Evolutionary conservation across 768 basidiomycete genomes (phyloP).

Genomic region (Agaricus subrufescens): DNA sequence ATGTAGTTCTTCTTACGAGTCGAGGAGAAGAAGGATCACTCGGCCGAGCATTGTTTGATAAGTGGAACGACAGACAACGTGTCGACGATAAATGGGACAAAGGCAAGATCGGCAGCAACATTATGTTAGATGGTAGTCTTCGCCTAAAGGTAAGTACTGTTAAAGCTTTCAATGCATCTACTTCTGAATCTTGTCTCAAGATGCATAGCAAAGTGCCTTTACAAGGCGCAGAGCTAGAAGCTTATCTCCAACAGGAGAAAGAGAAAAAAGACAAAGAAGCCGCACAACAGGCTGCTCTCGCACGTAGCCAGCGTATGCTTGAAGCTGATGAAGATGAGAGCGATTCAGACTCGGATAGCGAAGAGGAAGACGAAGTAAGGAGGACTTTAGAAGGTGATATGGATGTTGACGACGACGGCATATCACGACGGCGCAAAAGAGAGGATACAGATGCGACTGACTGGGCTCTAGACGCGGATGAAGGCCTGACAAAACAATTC

Average conservation of each 20-base stretch:
- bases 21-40: slow-evolving; percentile 80
- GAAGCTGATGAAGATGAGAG: slow-evolving; percentile 93
- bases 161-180: background rate
- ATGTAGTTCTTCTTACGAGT: slow-evolving; percentile 82
- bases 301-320: slow-evolving; percentile 80
- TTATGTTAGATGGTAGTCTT: slow-evolving; percentile 74
- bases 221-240: slow-evolving; percentile 84
- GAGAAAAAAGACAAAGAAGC: slow-evolving; percentile 77
- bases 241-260: slow-evolving; percentile 70
- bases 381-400: slow-evolving; percentile 50
- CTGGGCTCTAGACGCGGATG: slow-evolving; percentile 75
- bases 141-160: slow-evolving; percentile 51
- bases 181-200: slow-evolving; percentile 29
- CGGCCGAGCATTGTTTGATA: slow-evolving; percentile 71
- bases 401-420: slow-evolving; percentile 31
- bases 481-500: slow-evolving; percentile 65
- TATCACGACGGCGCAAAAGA: slow-evolving; percentile 19
- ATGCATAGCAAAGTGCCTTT: slow-evolving; percentile 89
- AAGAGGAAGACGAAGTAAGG: slow-evolving; percentile 62
- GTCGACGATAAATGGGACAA: slow-evolving; percentile 82
- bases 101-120: slow-evolving; percentile 81
- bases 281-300: slow-evolving; percentile 79
- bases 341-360: slow-evolving; percentile 64
- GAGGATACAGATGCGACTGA: slow-evolving; percentile 53
- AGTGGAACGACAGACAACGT: slow-evolving; percentile 84